Evolutionary conservation across 2,329 filamentous ascomycete genomes (phyloP).

Genomic region (Xylariaceae sp.): DNA sequence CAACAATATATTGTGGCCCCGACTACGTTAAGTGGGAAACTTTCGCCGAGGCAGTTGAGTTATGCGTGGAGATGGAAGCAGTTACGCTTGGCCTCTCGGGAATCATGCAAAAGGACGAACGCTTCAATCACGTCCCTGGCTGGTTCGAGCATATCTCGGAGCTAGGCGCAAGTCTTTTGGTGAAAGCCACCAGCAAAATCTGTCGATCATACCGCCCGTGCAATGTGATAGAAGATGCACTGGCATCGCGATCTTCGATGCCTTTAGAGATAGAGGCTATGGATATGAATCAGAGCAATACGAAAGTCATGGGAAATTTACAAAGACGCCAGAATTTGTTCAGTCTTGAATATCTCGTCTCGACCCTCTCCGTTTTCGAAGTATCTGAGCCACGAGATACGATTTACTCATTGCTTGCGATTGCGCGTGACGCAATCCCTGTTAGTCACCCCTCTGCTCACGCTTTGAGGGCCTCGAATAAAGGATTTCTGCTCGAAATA

Average conservation of each 20-base stretch:
- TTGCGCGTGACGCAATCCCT: constrained; percentile 5
- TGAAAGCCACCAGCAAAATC: background rate
- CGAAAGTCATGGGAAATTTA: too few species aligned
- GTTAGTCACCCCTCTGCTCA: background rate
- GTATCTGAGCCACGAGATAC: constrained; percentile 14
- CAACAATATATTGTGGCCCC: background rate
- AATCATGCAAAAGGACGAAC: background rate
- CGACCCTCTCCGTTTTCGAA: constrained; percentile 14
- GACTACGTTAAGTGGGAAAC: background rate
- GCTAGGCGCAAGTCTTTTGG: background rate
- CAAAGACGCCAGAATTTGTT: too few species aligned
- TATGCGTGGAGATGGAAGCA: background rate
- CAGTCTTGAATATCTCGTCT: constrained; percentile 17
- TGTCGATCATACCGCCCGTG: too few species aligned
- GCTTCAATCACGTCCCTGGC: background rate
- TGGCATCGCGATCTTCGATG: too few species aligned
- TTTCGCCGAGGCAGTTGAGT: background rate
- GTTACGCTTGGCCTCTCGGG: background rate
- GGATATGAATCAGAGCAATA: too few species aligned
- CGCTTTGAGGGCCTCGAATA: too few species aligned
- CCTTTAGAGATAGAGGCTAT: too few species aligned
- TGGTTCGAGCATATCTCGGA: background rate
- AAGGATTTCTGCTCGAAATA: background rate
- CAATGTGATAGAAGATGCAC: too few species aligned
- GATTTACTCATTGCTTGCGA: constrained; percentile 18